phyloP scores from a whole-genome alignment of 192 early-diverging fungal species.

The Geranomyces variabilis region DNA sequence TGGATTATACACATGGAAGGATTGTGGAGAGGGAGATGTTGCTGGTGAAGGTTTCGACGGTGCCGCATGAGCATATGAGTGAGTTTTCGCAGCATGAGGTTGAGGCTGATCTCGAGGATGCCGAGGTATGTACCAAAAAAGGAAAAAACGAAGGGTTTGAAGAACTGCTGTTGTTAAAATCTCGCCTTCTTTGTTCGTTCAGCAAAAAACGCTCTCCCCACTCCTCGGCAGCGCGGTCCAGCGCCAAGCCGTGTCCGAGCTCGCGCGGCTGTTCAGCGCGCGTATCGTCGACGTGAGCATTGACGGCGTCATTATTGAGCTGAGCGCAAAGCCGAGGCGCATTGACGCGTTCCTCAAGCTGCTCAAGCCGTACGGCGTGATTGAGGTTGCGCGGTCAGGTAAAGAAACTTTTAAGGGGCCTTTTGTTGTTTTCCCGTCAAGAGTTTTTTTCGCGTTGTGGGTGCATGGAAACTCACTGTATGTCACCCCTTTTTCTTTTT shows the following conservation, averaged over 20 bases:
- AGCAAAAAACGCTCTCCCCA: slow-evolving; percentile 33
- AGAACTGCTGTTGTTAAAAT: too few relatives aligned
- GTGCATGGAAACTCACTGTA: background rate
- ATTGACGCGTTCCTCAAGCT: slow-evolving; percentile 92
- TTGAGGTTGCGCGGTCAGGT: slow-evolving; percentile 92
- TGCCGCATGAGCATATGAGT: slow-evolving; percentile 42
- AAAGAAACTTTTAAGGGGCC: too few relatives aligned
- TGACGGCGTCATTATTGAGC: slow-evolving; percentile 83
- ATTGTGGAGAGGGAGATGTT: slow-evolving; percentile 93
- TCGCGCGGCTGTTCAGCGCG: slow-evolving; percentile 84
- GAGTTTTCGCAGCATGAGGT: slow-evolving; percentile 31
- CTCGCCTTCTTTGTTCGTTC: too few relatives aligned
- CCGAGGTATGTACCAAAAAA: slow-evolving; percentile 26
- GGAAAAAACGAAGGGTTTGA: too few relatives aligned
- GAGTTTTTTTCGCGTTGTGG: background rate
- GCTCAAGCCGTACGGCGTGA: slow-evolving; percentile 91
- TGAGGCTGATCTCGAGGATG: slow-evolving; percentile 23
- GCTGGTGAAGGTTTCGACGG: slow-evolving; percentile 89
- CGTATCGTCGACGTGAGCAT: slow-evolving; percentile 84
- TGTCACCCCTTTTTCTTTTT: background rate
- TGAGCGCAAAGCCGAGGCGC: slow-evolving; percentile 84
- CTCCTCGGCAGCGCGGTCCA: slow-evolving; percentile 65
- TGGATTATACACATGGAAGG: slow-evolving; percentile 90
- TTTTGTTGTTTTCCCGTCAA: background rate
- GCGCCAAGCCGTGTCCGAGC: slow-evolving; percentile 77